phyloP scores from a whole-genome alignment of 345 rosid species.

The Ceriops tagal region DNA sequence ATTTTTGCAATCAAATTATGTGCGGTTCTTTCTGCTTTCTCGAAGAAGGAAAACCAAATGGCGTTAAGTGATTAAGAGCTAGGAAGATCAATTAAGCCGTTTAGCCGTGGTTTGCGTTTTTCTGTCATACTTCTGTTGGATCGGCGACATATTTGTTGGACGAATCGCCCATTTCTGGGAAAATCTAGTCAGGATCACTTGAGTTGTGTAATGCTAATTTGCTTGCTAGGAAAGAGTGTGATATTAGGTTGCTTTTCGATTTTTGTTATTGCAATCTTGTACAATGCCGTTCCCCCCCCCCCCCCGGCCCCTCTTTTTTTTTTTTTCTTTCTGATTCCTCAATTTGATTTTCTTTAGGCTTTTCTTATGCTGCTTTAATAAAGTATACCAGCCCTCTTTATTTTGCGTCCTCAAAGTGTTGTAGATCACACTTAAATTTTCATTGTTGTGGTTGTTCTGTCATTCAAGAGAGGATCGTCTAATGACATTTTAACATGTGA shows the following conservation, averaged over 20 bases:
- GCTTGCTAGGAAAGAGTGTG: slow-evolving; percentile 5
- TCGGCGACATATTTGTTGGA: slow-evolving; percentile 11
- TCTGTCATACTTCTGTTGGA: slow-evolving; percentile 15
- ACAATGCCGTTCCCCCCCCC: slow-evolving; percentile 11
- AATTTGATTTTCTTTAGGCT: slow-evolving; percentile 12
- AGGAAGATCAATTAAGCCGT: too few species aligned
- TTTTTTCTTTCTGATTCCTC: slow-evolving; percentile 18
- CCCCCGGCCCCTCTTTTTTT: not conserved
- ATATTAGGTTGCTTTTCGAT: slow-evolving; percentile 11
- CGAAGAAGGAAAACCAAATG: not conserved
- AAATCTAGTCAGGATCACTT: slow-evolving; percentile 24
- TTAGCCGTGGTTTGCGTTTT: not conserved
- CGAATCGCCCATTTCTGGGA: slow-evolving; percentile 7
- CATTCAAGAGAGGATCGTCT: not conserved
- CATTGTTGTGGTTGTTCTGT: slow-evolving; percentile 5
- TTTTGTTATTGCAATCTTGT: slow-evolving; percentile 19
- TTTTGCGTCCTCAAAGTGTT: not conserved
- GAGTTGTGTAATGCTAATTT: slow-evolving; percentile 4
- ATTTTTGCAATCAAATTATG: not conserved
- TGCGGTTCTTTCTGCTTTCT: not conserved
- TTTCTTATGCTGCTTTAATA: not conserved
- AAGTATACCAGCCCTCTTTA: slow-evolving; percentile 6
- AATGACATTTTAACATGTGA: not conserved
- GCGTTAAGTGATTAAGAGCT: too few species aligned
- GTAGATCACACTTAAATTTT: not conserved